Evolutionary conservation across 192 early-diverging fungal genomes (phyloP).

Genomic region (Backusella westeae): DNA sequence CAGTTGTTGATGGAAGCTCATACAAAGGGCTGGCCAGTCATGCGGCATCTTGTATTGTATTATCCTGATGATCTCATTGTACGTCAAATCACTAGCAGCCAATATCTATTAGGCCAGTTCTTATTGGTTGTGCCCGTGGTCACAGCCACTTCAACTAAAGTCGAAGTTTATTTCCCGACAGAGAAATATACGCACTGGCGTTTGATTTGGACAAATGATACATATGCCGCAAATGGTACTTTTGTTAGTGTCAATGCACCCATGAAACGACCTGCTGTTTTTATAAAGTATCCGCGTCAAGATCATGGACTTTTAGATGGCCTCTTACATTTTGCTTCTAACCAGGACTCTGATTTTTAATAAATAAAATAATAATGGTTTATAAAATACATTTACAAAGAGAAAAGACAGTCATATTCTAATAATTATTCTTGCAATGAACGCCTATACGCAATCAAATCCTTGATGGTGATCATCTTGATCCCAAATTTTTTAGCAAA

Average conservation of each 20-base stretch:
- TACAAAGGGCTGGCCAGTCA: constrained; percentile 29
- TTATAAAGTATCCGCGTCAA: constrained; percentile 33
- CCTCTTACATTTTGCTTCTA: constrained; percentile 18
- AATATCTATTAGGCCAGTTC: constrained; percentile 35
- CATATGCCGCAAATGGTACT: constrained; percentile 20
- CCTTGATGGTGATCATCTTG: constrained; percentile 87
- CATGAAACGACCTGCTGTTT: constrained; percentile 32
- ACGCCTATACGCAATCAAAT: constrained; percentile 69
- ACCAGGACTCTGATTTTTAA: neutral
- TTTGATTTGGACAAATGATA: constrained; percentile 31
- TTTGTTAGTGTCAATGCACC: constrained; percentile 28
- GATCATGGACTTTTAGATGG: constrained; percentile 24
- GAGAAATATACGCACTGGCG: constrained; percentile 20
- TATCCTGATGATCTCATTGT: constrained; percentile 32
- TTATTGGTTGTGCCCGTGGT: constrained; percentile 37
- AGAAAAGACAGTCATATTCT: neutral
- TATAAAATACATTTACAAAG: no score
- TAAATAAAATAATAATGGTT: no score
- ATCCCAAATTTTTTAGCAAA: constrained; percentile 87
- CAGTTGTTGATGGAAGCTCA: constrained; percentile 29
- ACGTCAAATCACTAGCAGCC: constrained; percentile 28
- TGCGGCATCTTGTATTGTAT: constrained; percentile 36
- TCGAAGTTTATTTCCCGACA: constrained; percentile 42
- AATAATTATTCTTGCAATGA: neutral
- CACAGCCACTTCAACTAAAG: constrained; percentile 8